A percentile compares a stretch with the other conserved stretches of the same genome.
Evolutionary conservation across 2,329 filamentous ascomycete genomes (phyloP).

Genomic region (Penicillium frequentans): DNA sequence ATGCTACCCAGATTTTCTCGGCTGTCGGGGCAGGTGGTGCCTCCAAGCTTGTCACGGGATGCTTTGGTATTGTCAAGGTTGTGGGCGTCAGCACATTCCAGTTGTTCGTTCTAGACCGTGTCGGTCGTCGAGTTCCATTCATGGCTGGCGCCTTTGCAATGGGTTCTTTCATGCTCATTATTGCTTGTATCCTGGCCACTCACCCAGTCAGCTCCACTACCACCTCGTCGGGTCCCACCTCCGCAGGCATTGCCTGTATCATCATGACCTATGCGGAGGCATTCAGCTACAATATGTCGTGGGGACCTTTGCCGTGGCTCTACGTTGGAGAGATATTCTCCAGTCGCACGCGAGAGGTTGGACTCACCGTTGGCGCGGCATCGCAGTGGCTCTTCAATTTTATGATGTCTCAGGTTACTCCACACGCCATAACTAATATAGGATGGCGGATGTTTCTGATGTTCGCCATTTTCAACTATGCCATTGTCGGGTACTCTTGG

Average conservation of each 20-base stretch:
- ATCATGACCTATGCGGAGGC: slow-evolving; percentile 55
- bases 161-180: slow-evolving; percentile 55
- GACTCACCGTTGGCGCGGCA: slow-evolving; percentile 35
- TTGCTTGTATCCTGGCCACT: slow-evolving; percentile 49
- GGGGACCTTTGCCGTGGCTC: slow-evolving; percentile 39
- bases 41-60: slow-evolving; percentile 52
- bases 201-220: slow-evolving; percentile 41
- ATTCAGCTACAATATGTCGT: slow-evolving; percentile 41
- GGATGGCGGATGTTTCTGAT: slow-evolving; percentile 53
- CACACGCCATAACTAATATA: slow-evolving; percentile 47
- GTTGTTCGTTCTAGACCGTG: slow-evolving; percentile 50
- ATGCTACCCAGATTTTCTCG: slow-evolving; percentile 54
- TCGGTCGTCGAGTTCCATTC: slow-evolving; percentile 52
- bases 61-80: slow-evolving; percentile 56
- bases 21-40: slow-evolving; percentile 51
- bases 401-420: slow-evolving; percentile 41
- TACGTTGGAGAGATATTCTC: slow-evolving; percentile 42
- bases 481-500: slow-evolving; percentile 46
- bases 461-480: slow-evolving; percentile 52
- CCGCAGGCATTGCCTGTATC: slow-evolving; percentile 47
- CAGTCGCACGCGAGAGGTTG: slow-evolving; percentile 36
- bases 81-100: slow-evolving; percentile 50
- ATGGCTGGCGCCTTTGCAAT: slow-evolving; percentile 52
- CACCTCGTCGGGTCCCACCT: slow-evolving; percentile 31
- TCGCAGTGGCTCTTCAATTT: slow-evolving; percentile 45